Conservation (phyloP, 2,329 filamentous ascomycete species). For the Venturia carpophila region DNA sequence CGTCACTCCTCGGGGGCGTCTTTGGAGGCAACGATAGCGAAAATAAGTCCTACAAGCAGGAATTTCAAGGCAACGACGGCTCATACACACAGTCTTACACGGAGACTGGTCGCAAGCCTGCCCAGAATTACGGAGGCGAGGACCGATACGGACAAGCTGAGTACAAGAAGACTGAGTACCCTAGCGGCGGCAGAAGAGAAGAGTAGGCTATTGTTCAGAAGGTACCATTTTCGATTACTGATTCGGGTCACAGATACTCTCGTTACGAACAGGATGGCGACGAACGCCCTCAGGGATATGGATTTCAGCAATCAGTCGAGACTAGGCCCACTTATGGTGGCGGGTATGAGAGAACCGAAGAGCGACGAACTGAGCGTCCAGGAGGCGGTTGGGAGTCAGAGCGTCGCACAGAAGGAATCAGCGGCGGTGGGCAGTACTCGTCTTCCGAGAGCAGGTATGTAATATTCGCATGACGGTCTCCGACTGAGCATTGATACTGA, state of each 20-base stretch:
- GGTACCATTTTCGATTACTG: not conserved
- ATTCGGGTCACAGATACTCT: conserved; percentile 37
- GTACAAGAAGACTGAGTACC: conserved; percentile 51
- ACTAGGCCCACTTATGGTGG: conserved; percentile 41
- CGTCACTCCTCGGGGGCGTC: conserved; percentile 56
- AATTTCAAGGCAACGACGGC: conserved; percentile 47
- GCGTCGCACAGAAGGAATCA: conserved; percentile 27
- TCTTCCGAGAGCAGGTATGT: conserved; percentile 21
- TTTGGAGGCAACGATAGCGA: conserved; percentile 44
- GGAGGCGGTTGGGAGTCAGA: conserved; percentile 37
- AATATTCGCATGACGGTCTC: not conserved
- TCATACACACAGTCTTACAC: conserved; percentile 41
- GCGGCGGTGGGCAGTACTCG: conserved; percentile 25
- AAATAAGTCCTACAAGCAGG: conserved; percentile 45
- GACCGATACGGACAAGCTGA: conserved; percentile 51
- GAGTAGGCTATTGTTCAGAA: conserved; percentile 29
- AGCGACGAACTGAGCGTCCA: conserved; percentile 42
- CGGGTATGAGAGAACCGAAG: conserved; percentile 52
- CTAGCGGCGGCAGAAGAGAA: conserved; percentile 49
- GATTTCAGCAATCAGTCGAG: conserved; percentile 53
- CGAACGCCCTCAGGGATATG: conserved; percentile 37
- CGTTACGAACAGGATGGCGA: conserved; percentile 49
- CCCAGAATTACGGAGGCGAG: conserved; percentile 15
- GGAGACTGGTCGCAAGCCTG: conserved; percentile 47
- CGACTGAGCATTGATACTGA: not conserved